phyloP scores from a whole-genome alignment of 148 eudicot genomes.

The Spergularia marina region DNA sequence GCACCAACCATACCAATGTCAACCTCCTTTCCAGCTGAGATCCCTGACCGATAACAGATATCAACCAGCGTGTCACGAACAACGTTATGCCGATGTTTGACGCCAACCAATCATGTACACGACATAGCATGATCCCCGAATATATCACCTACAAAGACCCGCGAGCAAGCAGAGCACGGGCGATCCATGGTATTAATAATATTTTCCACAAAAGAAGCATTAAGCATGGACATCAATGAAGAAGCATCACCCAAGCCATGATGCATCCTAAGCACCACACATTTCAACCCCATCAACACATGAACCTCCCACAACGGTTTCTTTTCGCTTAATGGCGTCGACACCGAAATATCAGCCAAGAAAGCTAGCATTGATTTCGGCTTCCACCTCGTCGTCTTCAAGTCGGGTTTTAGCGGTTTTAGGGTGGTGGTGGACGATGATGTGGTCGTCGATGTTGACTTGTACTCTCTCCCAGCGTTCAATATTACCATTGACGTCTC shows the following conservation, averaged over 20 bases:
- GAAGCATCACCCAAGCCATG: conserved; percentile 73
- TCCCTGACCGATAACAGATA: no score
- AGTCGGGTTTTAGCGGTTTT: not conserved
- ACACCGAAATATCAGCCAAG: conserved; percentile 47
- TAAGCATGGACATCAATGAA: conserved; percentile 63
- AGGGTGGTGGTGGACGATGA: conserved; percentile 22
- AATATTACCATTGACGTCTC: conserved; percentile 33
- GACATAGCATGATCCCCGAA: no score
- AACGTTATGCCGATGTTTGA: no score
- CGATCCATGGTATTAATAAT: no score
- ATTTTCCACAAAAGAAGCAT: conserved; percentile 26
- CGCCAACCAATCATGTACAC: no score
- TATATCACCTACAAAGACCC: no score
- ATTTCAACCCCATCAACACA: conserved; percentile 44
- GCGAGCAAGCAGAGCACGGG: no score
- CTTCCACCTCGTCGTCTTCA: conserved; percentile 25
- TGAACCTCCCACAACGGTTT: conserved; percentile 85
- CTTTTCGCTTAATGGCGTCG: conserved; percentile 40
- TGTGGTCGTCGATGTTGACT: conserved; percentile 57
- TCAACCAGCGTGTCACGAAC: no score
- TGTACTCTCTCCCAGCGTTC: conserved; percentile 46
- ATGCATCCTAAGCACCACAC: conserved; percentile 55
- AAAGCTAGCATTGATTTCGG: conserved; percentile 41
- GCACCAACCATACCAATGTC: no score
- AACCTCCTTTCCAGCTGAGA: no score